phyloP scores from a whole-genome alignment of 495 filamentous ascomycete genomes.

The Daldinia vernicosa region DNA sequence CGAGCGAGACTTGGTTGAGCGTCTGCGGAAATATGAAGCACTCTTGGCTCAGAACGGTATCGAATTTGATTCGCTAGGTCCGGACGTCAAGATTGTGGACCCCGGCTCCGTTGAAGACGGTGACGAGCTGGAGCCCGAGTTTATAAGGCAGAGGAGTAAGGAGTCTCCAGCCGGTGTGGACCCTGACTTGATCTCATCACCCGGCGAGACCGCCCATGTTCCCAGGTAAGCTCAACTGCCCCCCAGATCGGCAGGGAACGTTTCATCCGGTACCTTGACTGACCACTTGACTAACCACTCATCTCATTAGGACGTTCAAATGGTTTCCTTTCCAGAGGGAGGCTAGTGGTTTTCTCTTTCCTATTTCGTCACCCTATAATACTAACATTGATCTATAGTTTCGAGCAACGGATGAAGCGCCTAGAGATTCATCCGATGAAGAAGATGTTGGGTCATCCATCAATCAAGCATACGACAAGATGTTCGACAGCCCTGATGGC shows the following conservation, averaged over 20 bases:
- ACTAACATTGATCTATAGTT: slow-evolving; percentile 51
- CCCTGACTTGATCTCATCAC: slow-evolving; percentile 43
- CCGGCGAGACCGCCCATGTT: slow-evolving; percentile 43
- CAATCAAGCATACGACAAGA: slow-evolving; percentile 63
- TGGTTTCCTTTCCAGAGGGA: slow-evolving; percentile 56
- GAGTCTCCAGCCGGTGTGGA: slow-evolving; percentile 41
- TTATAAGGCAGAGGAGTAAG: slow-evolving; percentile 46
- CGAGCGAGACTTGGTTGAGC: slow-evolving; percentile 60
- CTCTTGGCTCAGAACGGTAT: slow-evolving; percentile 62
- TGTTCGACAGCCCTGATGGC: slow-evolving; percentile 61
- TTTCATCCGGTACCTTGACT: slow-evolving; percentile 17
- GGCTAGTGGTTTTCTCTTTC: slow-evolving; percentile 43
- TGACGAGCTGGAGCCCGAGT: slow-evolving; percentile 59
- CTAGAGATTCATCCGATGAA: slow-evolving; percentile 69
- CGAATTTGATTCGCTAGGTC: slow-evolving; percentile 54
- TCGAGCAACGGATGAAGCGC: slow-evolving; percentile 49
- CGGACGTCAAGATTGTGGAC: slow-evolving; percentile 54
- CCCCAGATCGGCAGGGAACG: slow-evolving; percentile 29
- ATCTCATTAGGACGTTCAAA: slow-evolving; percentile 44
- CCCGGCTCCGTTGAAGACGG: slow-evolving; percentile 56
- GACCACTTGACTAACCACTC: slow-evolving; percentile 26
- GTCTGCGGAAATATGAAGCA: slow-evolving; percentile 64
- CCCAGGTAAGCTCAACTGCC: slow-evolving; percentile 27
- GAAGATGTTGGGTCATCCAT: slow-evolving; percentile 64
- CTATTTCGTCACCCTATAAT: background rate